phyloP scores from a whole-genome alignment of 1,284 basidiomycete genomes.

The Leccinum variabile region DNA sequence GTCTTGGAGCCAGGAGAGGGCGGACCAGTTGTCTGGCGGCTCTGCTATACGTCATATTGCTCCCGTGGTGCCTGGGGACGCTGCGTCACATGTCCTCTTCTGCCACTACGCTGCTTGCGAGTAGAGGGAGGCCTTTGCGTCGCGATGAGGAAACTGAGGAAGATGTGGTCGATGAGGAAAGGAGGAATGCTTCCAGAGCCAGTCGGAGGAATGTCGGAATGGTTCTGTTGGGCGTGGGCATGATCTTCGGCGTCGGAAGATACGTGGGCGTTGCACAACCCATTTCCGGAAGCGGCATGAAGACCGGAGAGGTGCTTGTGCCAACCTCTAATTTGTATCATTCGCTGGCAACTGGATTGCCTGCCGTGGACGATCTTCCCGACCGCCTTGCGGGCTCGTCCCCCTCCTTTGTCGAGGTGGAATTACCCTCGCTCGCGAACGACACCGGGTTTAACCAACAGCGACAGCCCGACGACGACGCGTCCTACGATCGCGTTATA shows the following conservation, averaged over 20 bases:
- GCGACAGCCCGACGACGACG: slow-evolving; percentile 33
- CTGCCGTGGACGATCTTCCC: slow-evolving; percentile 5
- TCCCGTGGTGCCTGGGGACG: slow-evolving; percentile 32
- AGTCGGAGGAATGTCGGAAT: slow-evolving; percentile 65
- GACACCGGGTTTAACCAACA: slow-evolving; percentile 22
- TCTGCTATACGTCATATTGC: slow-evolving; percentile 37
- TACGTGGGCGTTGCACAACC: slow-evolving; percentile 38
- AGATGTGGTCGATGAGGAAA: slow-evolving; percentile 29
- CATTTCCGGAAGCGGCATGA: slow-evolving; percentile 26
- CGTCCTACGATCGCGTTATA: slow-evolving; percentile 59
- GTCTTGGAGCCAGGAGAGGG: slow-evolving; percentile 66
- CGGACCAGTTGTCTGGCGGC: slow-evolving; percentile 40
- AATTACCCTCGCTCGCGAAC: slow-evolving; percentile 22
- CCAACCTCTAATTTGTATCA: slow-evolving; percentile 24
- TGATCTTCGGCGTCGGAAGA: slow-evolving; percentile 64
- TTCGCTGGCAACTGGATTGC: slow-evolving; percentile 7
- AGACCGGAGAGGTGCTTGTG: slow-evolving; percentile 37
- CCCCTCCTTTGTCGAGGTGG: slow-evolving; percentile 16
- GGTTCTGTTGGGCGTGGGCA: slow-evolving; percentile 71
- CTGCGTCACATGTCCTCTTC: slow-evolving; percentile 34
- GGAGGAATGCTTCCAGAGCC: slow-evolving; percentile 52
- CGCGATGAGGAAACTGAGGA: slow-evolving; percentile 37
- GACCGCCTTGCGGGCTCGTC: background rate
- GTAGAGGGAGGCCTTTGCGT: slow-evolving; percentile 48
- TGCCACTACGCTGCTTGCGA: slow-evolving; percentile 30